Base-by-base conservation (phyloP, 495 filamentous ascomycete species). In the Hyphodiscus hymeniophilus region DNA sequence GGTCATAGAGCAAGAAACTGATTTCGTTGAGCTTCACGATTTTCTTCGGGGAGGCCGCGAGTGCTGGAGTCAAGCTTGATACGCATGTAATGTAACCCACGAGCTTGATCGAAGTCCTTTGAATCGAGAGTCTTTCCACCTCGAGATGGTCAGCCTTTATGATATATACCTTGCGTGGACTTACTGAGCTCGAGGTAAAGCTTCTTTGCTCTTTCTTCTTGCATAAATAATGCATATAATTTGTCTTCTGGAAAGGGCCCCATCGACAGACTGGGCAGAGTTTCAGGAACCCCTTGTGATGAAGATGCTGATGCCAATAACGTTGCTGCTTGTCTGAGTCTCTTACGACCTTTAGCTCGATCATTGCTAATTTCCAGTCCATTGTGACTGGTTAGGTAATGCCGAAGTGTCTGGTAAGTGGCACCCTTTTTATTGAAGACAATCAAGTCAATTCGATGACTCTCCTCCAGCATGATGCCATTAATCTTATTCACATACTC, bases 401-500 rank as follows among this genome's bases (percentile, higher is more conserved):
- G 7, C 22, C 23, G 12, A 39, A 47, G 16, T 16, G 23, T 23
- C 35, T 42, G 41, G 23, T 5, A 42, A 11, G 46, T 18, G 21
- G 26, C 17, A 20, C 16, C 36, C 11, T 63, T 51, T 11, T 60
- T 63, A 11, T 57, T 45, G 42, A 63, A 71, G 7, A 66, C 56
- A 5, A 69, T 54, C 35, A 52, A 48, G 2, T 52, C 52, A 40
- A 59, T 66, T 12, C 16, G 24, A 8, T 38, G 38, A 11, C 53
- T 51, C 20, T 72, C 59, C 46, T 74, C 66, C 2, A 75, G 46
- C 12, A 74, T 40, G 12, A 72, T 56, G 5, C 40, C 38, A 48
- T 72, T 73, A 46, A 75, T 73, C 20, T 39, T 66, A 30, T 69
- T 45, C 34, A 68, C 63, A 43, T 74, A 59, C 11, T 58, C 38